These are phyloP conservation scores for Vanilla planifolia DNA, from an alignment of 106 monocot species.

Conservation along the genomic window DNA sequence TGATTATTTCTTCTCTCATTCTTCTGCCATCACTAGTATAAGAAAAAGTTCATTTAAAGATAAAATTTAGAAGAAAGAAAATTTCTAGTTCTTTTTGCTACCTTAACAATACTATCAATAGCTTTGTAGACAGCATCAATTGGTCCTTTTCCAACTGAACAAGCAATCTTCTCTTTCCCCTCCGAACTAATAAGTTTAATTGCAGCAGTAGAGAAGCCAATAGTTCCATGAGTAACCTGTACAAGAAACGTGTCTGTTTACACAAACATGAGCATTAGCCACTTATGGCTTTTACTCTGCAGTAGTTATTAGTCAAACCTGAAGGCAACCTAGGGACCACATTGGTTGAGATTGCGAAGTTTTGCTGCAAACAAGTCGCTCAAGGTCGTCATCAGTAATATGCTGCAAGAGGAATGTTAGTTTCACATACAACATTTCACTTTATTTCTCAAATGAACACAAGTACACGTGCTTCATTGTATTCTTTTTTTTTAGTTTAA, in stretches of 20 bases:
- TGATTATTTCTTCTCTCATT: too few species aligned
- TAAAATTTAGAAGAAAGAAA: too few species aligned
- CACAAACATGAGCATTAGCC: too few species aligned
- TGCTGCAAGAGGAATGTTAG: slow-evolving; percentile 32
- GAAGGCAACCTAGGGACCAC: slow-evolving; percentile 75
- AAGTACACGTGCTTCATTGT: background rate
- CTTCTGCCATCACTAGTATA: too few species aligned
- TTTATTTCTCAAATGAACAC: background rate
- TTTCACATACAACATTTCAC: background rate
- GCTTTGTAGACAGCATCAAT: slow-evolving; percentile 92
- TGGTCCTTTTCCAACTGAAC: slow-evolving; percentile 69
- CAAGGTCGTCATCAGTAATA: slow-evolving; percentile 71
- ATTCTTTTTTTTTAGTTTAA: too few species aligned
- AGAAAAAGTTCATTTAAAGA: too few species aligned
- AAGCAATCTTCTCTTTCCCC: slow-evolving; percentile 59
- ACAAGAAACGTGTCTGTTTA: too few species aligned
- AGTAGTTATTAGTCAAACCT: slow-evolving; percentile 21
- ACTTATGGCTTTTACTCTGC: too few species aligned
- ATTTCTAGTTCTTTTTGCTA: too few species aligned
- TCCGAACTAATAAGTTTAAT: slow-evolving; percentile 63
- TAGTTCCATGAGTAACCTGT: slow-evolving; percentile 73
- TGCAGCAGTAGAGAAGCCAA: slow-evolving; percentile 74
- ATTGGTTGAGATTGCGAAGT: slow-evolving; percentile 4
- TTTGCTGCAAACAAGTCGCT: slow-evolving; percentile 43
- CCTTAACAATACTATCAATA: slow-evolving; percentile 74